Evolutionary conservation across 1,284 basidiomycete genomes (phyloP), one percentile per base, ranked within the genome.

Genomic region (Moesziomyces parantarcticus): DNA sequence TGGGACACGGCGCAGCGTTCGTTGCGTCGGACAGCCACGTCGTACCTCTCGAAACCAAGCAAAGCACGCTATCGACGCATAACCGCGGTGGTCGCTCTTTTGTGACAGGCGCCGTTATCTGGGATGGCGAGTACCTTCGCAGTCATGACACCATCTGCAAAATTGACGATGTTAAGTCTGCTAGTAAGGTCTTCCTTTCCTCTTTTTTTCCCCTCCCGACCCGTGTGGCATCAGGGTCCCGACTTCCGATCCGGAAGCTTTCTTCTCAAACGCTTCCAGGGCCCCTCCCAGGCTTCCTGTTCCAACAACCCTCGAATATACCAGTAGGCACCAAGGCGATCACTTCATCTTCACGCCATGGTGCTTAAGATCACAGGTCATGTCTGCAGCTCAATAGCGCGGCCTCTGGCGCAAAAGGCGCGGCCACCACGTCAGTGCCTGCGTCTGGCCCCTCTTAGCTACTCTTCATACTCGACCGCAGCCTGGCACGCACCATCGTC

Each of bases 71-170:
- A 60, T 60, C 46, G 22, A 42, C 9, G 3, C 29, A 11, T 40
- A 58, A 67, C 58, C 50, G 9, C 13, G 18, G 26, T 47, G 47
- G 65, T 59, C 39, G 44, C 36, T 47, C n/a, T 40, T 5, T n/a
- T 50, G 13, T 54, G 51, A 57, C 60, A 49, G 36, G 20, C 32
- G 34, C 16, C 39, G 50, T 67, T 67, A 67, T 67, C 58, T 43
- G 47, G 9, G 41, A 67, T 61, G 58, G 47, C 65, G 58, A 67
- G 65, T 54, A 67, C 65, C 65, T 45, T 67, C 18, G 42, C 46
- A 41, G 65, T 67, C 58, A 67, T 67, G 65, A 51, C 65, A 67
- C 50, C 65, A 67, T 67, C 47, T 45, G 42, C 45, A 26, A 53
- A 18, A 22, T 39, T 22, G 42, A 7, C 18, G 5, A 42, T 10